Evolutionary conservation across 2,329 filamentous ascomycete species (phyloP).

Genomic region (Trichoderma koningiopsis): DNA sequence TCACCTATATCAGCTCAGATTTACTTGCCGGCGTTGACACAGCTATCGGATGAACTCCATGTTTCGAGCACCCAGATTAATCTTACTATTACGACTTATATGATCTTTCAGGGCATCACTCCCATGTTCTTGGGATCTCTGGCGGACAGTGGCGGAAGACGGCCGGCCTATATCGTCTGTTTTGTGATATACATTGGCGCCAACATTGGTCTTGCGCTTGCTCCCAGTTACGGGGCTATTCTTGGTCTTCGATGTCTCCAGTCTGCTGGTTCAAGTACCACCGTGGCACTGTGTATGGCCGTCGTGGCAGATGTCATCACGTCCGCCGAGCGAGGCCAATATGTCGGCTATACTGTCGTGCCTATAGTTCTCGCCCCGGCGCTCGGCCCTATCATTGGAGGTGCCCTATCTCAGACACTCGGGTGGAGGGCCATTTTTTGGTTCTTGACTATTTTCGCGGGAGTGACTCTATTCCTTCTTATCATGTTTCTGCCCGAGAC

Average conservation of each 20-base stretch:
- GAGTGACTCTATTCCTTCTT: constrained; percentile 46
- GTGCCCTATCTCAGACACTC: constrained; percentile 56
- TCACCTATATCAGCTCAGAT: constrained; percentile 53
- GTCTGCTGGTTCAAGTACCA: constrained; percentile 60
- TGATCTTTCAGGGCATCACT: constrained; percentile 62
- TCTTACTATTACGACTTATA: constrained; percentile 57
- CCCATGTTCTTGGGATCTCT: constrained; percentile 60
- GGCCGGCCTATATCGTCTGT: constrained; percentile 56
- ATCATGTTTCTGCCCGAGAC: constrained; percentile 58
- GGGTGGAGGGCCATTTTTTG: constrained; percentile 66
- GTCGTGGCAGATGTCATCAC: constrained; percentile 67
- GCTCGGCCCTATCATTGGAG: constrained; percentile 60
- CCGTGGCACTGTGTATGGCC: constrained; percentile 58
- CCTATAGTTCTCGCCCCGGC: constrained; percentile 52
- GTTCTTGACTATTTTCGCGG: constrained; percentile 56
- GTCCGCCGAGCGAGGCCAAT: constrained; percentile 61
- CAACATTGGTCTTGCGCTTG: constrained; percentile 56
- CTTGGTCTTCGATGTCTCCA: constrained; percentile 59
- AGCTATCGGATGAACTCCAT: constrained; percentile 50
- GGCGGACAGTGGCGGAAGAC: constrained; percentile 56
- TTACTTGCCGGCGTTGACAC: constrained; percentile 56
- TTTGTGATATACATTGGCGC: constrained; percentile 57
- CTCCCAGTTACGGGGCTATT: constrained; percentile 52
- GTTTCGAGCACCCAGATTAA: constrained; percentile 49
- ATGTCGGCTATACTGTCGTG: constrained; percentile 56